Evolutionary conservation across 2,329 filamentous ascomycete genomes (phyloP).

Genomic region (Cryphonectria parasitica): DNA sequence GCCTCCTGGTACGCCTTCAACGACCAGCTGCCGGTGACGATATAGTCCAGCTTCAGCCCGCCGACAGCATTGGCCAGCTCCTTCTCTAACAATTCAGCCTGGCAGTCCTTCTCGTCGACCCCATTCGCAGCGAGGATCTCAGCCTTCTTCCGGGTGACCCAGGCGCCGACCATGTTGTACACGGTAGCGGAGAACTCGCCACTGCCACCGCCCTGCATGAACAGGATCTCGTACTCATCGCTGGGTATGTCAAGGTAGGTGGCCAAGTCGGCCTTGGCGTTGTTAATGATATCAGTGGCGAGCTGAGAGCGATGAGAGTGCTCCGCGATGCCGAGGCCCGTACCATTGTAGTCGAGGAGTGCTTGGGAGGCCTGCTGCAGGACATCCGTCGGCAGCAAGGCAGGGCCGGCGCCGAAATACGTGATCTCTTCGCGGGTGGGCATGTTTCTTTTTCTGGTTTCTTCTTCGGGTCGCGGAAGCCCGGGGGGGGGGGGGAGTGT

Average conservation of each 20-base stretch:
- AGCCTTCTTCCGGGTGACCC: conserved; percentile 72
- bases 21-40: conserved; percentile 90
- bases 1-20: conserved; percentile 88
- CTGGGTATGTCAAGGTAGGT: conserved; percentile 76
- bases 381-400: conserved; percentile 80
- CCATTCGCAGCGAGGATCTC: conserved; percentile 61
- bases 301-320: conserved; percentile 85
- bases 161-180: conserved; percentile 82
- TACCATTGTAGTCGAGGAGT: conserved; percentile 79
- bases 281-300: conserved; percentile 77
- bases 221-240: conserved; percentile 83
- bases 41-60: conserved; percentile 82
- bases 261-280: conserved; percentile 75
- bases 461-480: neutral
- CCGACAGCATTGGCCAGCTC: conserved; percentile 67
- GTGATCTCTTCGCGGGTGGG: conserved; percentile 73
- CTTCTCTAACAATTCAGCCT: conserved; percentile 60
- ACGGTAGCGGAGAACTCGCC: conserved; percentile 83
- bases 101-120: conserved; percentile 51
- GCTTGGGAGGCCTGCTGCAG: conserved; percentile 76
- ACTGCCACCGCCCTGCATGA: conserved; percentile 85
- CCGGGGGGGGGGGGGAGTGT: neutral
- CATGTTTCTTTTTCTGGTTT: conserved; percentile 50
- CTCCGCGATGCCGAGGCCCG: conserved; percentile 84
- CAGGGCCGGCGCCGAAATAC: conserved; percentile 91